Evolutionary conservation across 1,284 basidiomycete genomes (phyloP).

Genomic region (Anthracocystis setariae): DNA sequence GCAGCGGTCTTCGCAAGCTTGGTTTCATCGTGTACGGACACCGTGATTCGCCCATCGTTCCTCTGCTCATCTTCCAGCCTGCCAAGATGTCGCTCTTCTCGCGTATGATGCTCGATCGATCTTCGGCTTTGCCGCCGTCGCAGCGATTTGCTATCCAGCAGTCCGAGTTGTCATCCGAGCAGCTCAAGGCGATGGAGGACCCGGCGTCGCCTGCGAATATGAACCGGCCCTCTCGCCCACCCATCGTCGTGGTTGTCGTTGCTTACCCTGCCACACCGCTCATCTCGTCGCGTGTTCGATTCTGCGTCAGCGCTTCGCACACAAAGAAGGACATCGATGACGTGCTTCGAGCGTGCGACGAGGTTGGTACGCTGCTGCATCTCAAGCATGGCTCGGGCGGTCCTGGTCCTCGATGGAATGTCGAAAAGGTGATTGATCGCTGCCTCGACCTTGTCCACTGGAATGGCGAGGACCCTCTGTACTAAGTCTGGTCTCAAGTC

Average conservation of each 20-base stretch:
- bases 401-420: constrained; percentile 78
- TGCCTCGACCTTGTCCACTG: constrained; percentile 80
- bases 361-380: constrained; percentile 86
- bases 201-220: constrained; percentile 40
- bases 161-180: constrained; percentile 39
- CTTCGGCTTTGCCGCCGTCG: constrained; percentile 57
- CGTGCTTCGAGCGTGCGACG: constrained; percentile 87
- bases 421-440: constrained; percentile 80
- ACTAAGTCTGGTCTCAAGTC: constrained; percentile 6
- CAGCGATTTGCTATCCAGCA: constrained; percentile 49
- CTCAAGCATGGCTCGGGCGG: constrained; percentile 77
- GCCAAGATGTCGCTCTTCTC: constrained; percentile 70
- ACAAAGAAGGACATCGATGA: constrained; percentile 96
- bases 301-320: constrained; percentile 93
- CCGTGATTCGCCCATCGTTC: constrained; percentile 90
- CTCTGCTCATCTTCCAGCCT: constrained; percentile 90
- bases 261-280: constrained; percentile 84
- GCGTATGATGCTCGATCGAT: constrained; percentile 65
- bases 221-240: constrained; percentile 51
- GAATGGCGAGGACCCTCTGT: constrained; percentile 59
- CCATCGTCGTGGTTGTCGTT: constrained; percentile 65
- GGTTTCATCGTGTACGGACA: constrained; percentile 97
- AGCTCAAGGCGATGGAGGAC: constrained; percentile 47
- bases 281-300: constrained; percentile 87
- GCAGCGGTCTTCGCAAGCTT: constrained; percentile 84